Evolutionary conservation across 225 moss, liverwort and hornwort genomes (phyloP), one percentile per base, ranked within the genome.

Genomic region (Polytrichum commune): DNA sequence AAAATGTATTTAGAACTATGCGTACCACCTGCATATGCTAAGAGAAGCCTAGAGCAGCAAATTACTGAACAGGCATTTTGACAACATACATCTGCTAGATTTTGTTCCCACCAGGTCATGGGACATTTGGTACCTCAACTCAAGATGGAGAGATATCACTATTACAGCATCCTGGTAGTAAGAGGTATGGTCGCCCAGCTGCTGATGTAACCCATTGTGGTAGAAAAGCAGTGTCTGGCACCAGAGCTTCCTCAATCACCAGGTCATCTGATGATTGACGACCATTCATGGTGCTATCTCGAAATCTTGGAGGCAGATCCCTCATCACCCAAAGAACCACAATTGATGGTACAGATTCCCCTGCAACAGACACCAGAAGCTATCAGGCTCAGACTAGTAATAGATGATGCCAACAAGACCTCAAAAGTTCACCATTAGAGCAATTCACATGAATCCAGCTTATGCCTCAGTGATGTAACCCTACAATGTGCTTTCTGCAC

Each of bases 321-420:
- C 91, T 86, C 93, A 93, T 95, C 61, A 95, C 95, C 92, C 95
- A 95, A 29, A 95, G 84, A 10, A 95, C 91, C 25, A 95, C 93
- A 62, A 83, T 81, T 26, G 91, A 91, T 22, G 95, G 95, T 73
- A 95, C 75, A 16, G 95, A 87, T 79, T 95, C 93, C 22, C 95
- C 95, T 95, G 85, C 63, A 68, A 53, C 67, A 22, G 8, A 8
- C 27, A 60, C n/a, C 29, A 69, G 22, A 7, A 29, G 64, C 27
- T 46, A 4, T 46, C 46, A 46, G 46, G 46, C 16, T 46, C 1
- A 4, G 24, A 60, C 60, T 23, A 60, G 60, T 1, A 7, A 60
- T 20, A 60, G 7, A 5, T 60, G 60, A 60, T 60, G 22, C 9
- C 22, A n/a, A 60, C 60, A 60, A 60, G 58, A 58, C 20, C 58